phyloP scores from a whole-genome alignment of 2,329 filamentous ascomycete genomes.

The Apiospora kogelbergensis region DNA sequence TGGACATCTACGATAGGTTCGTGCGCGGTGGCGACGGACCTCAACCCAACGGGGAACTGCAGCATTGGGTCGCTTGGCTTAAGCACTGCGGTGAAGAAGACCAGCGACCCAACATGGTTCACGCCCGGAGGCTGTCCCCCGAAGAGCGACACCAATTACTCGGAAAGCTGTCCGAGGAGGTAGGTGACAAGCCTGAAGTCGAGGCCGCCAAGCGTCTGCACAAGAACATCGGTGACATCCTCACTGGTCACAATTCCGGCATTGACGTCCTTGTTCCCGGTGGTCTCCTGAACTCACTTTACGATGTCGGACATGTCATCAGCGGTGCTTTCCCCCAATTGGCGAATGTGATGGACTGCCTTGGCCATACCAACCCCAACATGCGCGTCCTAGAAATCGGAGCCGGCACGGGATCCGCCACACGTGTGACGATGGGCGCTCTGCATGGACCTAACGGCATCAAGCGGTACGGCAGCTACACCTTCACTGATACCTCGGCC shows the following conservation, averaged over 20 bases:
- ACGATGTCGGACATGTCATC: slow-evolving; percentile 18
- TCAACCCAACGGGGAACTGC: not conserved
- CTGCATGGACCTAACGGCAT: slow-evolving; percentile 9
- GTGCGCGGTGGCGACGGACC: not conserved
- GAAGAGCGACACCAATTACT: slow-evolving; percentile 11
- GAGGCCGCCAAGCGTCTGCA: slow-evolving; percentile 14
- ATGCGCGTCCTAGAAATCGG: slow-evolving; percentile 13
- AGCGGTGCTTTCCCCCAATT: slow-evolving; percentile 20
- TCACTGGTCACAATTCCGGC: slow-evolving; percentile 16
- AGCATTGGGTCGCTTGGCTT: slow-evolving; percentile 9
- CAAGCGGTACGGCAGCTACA: slow-evolving; percentile 17
- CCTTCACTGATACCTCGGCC: slow-evolving; percentile 18
- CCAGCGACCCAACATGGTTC: slow-evolving; percentile 7
- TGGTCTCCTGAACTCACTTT: slow-evolving; percentile 19
- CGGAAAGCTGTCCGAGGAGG: not conserved
- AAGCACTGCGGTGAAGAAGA: not conserved
- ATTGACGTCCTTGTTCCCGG: slow-evolving; percentile 19
- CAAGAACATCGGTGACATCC: slow-evolving; percentile 20
- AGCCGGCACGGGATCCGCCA: slow-evolving; percentile 12
- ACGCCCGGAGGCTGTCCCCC: slow-evolving; percentile 11
- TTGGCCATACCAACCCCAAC: slow-evolving; percentile 16
- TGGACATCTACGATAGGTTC: slow-evolving; percentile 10
- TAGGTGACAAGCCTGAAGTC: slow-evolving; percentile 10
- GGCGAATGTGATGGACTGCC: slow-evolving; percentile 12
- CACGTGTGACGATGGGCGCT: slow-evolving; percentile 5